Evolutionary conservation across 2,329 filamentous ascomycete genomes (phyloP), one percentile per base, ranked within the genome.

Genomic region (Fusarium heterosporum): DNA sequence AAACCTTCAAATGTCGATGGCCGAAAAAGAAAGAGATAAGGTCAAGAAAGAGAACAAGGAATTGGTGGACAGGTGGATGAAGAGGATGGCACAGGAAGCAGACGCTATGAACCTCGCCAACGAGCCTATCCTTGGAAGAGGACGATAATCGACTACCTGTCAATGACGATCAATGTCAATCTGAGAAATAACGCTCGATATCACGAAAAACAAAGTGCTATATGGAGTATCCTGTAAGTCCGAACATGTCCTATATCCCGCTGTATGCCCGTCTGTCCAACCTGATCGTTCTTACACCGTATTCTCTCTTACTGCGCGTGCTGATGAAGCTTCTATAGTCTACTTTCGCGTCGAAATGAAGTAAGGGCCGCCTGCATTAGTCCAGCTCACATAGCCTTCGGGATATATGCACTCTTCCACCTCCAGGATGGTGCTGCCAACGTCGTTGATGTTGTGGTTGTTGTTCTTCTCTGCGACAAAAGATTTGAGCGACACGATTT

Each of bases 61-160:
- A 69, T 83, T 99, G 55, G 89, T 97, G 52, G 90, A 93, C 76
- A 85, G 96, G 54, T 98, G 94, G 93, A 94, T 98, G 91, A 89
- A 88, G 74, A 85, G 90, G 66, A 96, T 96, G 86, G 90, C 89
- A 6, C 86, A 90, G 75, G 94, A 97, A 80, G 95, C 92, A 12
- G 92, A 96, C 55, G 89, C 87, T 65, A 94, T 97, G 90, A 98
- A 98, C 73, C 78, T 83, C 49, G 83, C 85, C 61, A 88, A 87
- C 74, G 85, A 88, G 68, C 81, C 78, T 17, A 72, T 72, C n/a
- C 71, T 76, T 36, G 72, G 77, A 47, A 75, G 71, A 30, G 64
- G 71, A 34, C 71, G 72, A 66, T 77, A 67, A 64, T 28, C 30
- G 3, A 36, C 26, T 7, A 38, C 51, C 41, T 40, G 17, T 45